Percentiles rank a stretch among this genome's conserved stretches.
Conservation (phyloP, 306 rosid species). For the Crataegus laevigata region DNA sequence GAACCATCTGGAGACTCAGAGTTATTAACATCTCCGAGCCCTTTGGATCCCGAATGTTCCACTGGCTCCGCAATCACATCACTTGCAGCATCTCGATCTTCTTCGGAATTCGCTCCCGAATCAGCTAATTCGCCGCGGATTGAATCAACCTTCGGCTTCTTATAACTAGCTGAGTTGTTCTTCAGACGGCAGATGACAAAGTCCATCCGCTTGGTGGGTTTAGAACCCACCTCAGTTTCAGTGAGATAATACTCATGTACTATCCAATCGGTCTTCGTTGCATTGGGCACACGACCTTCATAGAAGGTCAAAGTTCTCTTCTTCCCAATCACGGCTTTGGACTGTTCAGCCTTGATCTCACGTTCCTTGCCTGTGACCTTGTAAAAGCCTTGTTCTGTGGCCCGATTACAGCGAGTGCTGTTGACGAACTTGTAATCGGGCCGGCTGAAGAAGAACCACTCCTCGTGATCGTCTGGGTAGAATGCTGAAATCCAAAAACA, state of each 20-base stretch:
- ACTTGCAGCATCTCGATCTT: neutral
- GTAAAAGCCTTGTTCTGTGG: slow-evolving; percentile 53
- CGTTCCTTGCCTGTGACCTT: slow-evolving; percentile 51
- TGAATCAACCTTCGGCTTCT: neutral
- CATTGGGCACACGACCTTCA: slow-evolving; percentile 16
- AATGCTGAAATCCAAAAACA: neutral
- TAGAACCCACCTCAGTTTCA: neutral
- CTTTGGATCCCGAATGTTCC: neutral
- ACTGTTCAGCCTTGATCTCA: slow-evolving; percentile 16
- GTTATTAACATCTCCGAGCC: neutral
- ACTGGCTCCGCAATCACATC: slow-evolving; percentile 6
- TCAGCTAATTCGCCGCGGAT: neutral
- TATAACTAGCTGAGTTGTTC: slow-evolving; percentile 3
- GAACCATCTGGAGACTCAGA: neutral
- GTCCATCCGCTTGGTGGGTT: slow-evolving; percentile 15
- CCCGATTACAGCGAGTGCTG: slow-evolving; percentile 32
- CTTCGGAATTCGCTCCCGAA: slow-evolving; percentile 10
- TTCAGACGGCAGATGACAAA: slow-evolving; percentile 32
- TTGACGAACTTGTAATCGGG: slow-evolving; percentile 27
- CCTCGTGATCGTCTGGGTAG: slow-evolving; percentile 16
- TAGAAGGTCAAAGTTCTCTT: slow-evolving; percentile 64
- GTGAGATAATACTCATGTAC: slow-evolving; percentile 55
- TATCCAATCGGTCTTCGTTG: slow-evolving; percentile 41
- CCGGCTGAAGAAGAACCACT: slow-evolving; percentile 55
- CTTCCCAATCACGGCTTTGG: slow-evolving; percentile 33